Conservation (phyloP, 225 moss, liverwort and hornwort species). For the Physcomitrium patens region DNA sequence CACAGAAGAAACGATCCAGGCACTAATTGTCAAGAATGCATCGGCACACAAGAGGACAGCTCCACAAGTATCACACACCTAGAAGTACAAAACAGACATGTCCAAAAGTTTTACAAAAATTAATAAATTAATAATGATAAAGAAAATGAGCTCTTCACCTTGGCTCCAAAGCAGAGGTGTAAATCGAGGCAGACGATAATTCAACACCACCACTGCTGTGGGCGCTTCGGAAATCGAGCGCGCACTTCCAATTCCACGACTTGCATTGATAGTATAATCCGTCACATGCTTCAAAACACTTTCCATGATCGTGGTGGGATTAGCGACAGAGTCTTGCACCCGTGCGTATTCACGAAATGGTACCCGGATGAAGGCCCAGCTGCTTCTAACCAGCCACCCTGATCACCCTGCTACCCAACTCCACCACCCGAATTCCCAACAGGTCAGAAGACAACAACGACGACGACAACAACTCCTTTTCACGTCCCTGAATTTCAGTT, state of each 20-base stretch:
- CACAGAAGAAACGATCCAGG: no score
- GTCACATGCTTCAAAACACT: constrained; percentile 47
- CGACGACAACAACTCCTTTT: no score
- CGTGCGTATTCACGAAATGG: neutral
- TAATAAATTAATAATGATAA: neutral
- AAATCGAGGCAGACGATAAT: constrained; percentile 73
- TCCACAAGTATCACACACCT: no score
- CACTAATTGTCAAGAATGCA: no score
- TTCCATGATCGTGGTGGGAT: constrained; percentile 38
- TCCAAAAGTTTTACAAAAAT: neutral
- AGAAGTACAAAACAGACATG: neutral
- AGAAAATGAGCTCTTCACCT: constrained; percentile 45
- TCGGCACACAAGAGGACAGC: no score
- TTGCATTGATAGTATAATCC: constrained; percentile 37
- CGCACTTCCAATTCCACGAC: constrained; percentile 9
- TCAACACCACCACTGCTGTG: constrained; percentile 76
- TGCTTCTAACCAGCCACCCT: no score
- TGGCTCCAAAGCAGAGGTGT: constrained; percentile 77
- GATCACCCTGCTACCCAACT: no score
- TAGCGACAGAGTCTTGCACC: constrained; percentile 26
- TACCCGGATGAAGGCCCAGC: no score
- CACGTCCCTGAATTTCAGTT: no score
- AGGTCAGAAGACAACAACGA: no score
- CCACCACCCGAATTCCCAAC: no score
- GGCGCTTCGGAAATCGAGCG: constrained; percentile 13